These are phyloP conservation scores for Coniferiporia sulphurascens DNA, from an alignment of 1,284 basidiomycete genomes.

Conservation along the genomic window DNA sequence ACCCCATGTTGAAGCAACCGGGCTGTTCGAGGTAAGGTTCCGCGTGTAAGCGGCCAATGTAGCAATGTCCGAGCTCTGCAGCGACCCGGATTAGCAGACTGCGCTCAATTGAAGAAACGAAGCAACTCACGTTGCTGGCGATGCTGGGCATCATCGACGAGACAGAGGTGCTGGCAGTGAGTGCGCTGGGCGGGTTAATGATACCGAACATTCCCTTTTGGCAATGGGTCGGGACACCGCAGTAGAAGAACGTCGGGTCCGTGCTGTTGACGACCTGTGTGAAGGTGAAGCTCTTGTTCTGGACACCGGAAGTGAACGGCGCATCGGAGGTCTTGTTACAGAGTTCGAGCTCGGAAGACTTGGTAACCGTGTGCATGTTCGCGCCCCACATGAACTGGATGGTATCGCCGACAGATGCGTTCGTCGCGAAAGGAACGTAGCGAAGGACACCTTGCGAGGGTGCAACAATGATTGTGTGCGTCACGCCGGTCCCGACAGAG, in stretches of 20 bases:
- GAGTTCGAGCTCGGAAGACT: constrained; percentile 55
- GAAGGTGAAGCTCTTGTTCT: constrained; percentile 61
- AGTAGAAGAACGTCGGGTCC: constrained; percentile 67
- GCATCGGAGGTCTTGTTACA: constrained; percentile 64
- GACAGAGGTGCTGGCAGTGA: constrained; percentile 39
- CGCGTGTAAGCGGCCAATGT: constrained; percentile 50
- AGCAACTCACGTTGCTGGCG: constrained; percentile 38
- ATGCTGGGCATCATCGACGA: constrained; percentile 46
- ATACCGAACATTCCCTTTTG: constrained; percentile 80
- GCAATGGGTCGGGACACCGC: constrained; percentile 61
- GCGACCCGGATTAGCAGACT: background rate
- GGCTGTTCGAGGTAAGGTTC: constrained; percentile 43
- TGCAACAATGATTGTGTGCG: constrained; percentile 71
- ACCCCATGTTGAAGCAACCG: constrained; percentile 55
- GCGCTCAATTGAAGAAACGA: constrained; percentile 1
- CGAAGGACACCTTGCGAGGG: constrained; percentile 70
- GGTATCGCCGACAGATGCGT: constrained; percentile 71
- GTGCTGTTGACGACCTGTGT: constrained; percentile 68
- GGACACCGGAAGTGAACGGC: constrained; percentile 60
- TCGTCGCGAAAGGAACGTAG: constrained; percentile 67
- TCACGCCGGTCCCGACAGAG: constrained; percentile 38
- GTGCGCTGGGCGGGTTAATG: constrained; percentile 59
- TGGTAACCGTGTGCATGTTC: constrained; percentile 74
- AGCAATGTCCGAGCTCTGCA: constrained; percentile 45
- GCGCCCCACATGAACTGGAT: constrained; percentile 69